These are phyloP conservation scores for Celoporthe dispersa DNA, from an alignment of 2,329 filamentous ascomycete species.

Conservation along the genomic window DNA sequence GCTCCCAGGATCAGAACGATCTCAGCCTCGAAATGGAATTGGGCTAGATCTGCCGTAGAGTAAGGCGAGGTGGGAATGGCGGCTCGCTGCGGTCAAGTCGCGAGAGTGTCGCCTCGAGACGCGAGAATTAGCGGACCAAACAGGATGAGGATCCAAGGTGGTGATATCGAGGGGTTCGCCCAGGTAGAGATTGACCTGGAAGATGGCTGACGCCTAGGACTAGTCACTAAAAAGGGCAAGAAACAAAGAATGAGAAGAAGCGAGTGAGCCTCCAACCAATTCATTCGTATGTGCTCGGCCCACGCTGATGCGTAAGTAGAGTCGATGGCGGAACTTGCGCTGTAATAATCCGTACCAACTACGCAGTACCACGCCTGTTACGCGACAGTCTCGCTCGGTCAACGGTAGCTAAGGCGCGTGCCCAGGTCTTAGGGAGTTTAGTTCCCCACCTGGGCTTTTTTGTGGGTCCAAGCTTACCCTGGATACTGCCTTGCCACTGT, in stretches of 20 bases:
- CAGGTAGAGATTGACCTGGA: slow-evolving; percentile 4
- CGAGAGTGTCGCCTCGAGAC: slow-evolving; percentile 18
- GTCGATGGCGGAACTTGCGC: neutral
- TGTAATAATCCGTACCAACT: neutral
- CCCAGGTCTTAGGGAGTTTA: slow-evolving; percentile 6
- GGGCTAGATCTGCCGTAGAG: neutral
- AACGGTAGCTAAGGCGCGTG: slow-evolving; percentile 4
- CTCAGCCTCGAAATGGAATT: neutral
- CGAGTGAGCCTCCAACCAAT: neutral
- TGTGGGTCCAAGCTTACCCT: slow-evolving; percentile 17
- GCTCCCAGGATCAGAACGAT: slow-evolving; percentile 20
- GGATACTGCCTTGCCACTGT: neutral
- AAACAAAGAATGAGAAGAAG: neutral
- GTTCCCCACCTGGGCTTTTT: slow-evolving; percentile 25
- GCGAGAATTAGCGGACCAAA: slow-evolving; percentile 4
- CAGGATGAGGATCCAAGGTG: neutral
- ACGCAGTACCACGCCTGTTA: neutral
- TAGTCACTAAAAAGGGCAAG: neutral
- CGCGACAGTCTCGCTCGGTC: slow-evolving; percentile 3
- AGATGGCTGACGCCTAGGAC: neutral
- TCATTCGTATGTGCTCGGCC: neutral
- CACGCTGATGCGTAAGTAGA: slow-evolving; percentile 4
- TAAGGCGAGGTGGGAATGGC: neutral
- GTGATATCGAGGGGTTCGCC: slow-evolving; percentile 11
- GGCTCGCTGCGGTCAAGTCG: slow-evolving; percentile 14